A percentile compares a stretch with the other conserved stretches of the same genome.
phyloP scores from a whole-genome alignment of 805 yeast genomes.

The Cyberlindnera japonica region DNA sequence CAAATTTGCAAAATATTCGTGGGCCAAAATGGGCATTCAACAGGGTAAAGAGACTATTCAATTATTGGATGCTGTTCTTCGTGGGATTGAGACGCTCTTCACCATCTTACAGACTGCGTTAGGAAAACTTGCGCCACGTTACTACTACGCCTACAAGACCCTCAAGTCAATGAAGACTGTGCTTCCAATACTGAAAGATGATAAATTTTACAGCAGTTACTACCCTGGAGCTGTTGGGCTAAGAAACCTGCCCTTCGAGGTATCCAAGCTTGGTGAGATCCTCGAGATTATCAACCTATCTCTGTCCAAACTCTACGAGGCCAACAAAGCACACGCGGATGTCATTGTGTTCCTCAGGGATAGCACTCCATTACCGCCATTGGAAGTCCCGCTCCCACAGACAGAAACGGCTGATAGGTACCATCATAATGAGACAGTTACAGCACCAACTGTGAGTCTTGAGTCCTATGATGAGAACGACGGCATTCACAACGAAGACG shows the following conservation, averaged over 20 bases:
- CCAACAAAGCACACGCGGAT: background rate
- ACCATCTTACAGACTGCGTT: slow-evolving; percentile 2
- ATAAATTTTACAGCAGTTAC: slow-evolving; percentile 7
- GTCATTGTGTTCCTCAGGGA: background rate
- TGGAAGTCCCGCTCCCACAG: too few relatives aligned
- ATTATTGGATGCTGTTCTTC: background rate
- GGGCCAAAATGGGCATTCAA: slow-evolving; percentile 1
- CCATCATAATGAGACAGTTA: background rate
- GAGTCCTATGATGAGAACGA: background rate
- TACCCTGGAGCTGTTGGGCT: slow-evolving; percentile 10
- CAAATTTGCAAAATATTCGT: slow-evolving; percentile 6
- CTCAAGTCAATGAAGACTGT: slow-evolving; percentile 2
- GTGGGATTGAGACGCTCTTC: slow-evolving; percentile 6
- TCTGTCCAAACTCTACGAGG: background rate
- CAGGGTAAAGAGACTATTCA: background rate
- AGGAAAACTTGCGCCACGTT: slow-evolving; percentile 5
- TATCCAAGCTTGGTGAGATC: background rate
- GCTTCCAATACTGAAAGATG: slow-evolving; percentile 2
- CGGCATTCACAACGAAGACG: background rate
- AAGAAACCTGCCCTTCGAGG: slow-evolving; percentile 4
- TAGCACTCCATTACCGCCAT: background rate
- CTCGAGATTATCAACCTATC: background rate
- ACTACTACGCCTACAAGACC: slow-evolving; percentile 14
- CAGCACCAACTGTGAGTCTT: background rate
- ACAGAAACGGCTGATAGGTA: too few relatives aligned